A percentile compares a stretch with the other conserved stretches of the same genome.
Conservation (phyloP, 2,329 filamentous ascomycete genomes). For the Torrubiellomyces zombiae region DNA sequence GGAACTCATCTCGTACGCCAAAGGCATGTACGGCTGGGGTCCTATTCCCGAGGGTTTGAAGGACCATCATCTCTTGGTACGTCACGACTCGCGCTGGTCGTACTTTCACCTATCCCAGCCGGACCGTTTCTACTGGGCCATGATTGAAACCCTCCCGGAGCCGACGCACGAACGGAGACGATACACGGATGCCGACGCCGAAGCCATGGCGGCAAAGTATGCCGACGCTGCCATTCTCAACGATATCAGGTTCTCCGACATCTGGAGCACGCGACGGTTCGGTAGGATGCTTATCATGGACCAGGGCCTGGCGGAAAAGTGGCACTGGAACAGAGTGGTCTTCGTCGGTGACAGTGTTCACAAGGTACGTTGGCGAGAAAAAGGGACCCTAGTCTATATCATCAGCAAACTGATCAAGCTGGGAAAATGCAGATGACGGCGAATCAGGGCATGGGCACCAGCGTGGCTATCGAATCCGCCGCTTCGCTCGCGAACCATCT, state of each 20-base stretch:
- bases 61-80: too few relatives aligned
- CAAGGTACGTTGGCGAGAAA: not conserved
- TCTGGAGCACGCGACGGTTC: not conserved
- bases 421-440: not conserved
- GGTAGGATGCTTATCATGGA: not conserved
- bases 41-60: too few relatives aligned
- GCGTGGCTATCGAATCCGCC: not conserved
- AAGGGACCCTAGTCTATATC: not conserved
- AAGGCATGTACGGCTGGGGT: too few relatives aligned
- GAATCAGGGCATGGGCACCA: constrained; percentile 1
- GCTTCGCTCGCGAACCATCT: not conserved
- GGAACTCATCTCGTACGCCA: too few relatives aligned
- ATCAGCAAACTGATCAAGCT: not conserved
- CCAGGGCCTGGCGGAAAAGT: not conserved
- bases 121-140: too few relatives aligned
- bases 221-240: not conserved
- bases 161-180: not conserved
- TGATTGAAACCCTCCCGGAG: too few relatives aligned
- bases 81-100: too few relatives aligned
- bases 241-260: not conserved
- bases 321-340: constrained; percentile 1
- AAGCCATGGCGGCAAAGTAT: not conserved
- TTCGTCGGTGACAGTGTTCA: not conserved
- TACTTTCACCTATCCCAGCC: too few relatives aligned
- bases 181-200: not conserved